Base-by-base conservation (phyloP, 768 basidiomycete species). In the Russula virescens region DNA sequence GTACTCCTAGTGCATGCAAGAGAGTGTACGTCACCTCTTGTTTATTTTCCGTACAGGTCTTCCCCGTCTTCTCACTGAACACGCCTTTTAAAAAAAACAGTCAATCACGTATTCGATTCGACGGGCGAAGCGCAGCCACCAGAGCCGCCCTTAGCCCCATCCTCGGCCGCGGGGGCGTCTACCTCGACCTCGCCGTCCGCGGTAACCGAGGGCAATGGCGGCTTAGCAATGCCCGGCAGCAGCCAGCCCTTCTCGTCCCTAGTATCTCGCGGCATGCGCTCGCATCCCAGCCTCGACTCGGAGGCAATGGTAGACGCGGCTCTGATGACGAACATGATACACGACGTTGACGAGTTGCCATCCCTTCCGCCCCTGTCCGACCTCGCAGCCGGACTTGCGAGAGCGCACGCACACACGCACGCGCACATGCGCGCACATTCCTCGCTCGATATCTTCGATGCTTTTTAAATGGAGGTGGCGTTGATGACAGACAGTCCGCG, bases 1-100 rank as follows among this genome's bases (percentile, higher is more conserved):
- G 21, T 60, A 21, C 48, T 51, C 46, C 49, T 38, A 89, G 89
- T 75, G 3, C 90, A 92, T 70, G 87, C 88, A 10, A 83, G 77
- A 73, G 88, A 91, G 74, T 91, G 90, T 91, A 69, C 73, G 86
- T 74, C 61, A 25, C 14, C 31, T 62, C 25, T 13, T 58, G 25
- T 23, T 50, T 34, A 38, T 31, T 11, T 31, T 26, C 31, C 23
- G 10, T 38, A n/a, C 11, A 11, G 10, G 38, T 19, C 18, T 21
- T 16, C 19, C 28, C 43, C 14, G 35, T 49, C n/a, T 40, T 25
- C 38, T 0, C 58, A 11, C 52, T 61, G 56, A 65, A 42, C 31
- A 5, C 6, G 28, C 53, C 19, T 50, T 38, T 46, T 38, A 38
- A 26, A 43, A 19, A n/a, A n/a, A 51, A 50, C 51, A 75, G 74